Percentiles rank a stretch among this genome's conserved stretches.
phyloP scores from a whole-genome alignment of 2,329 filamentous ascomycete genomes.

The Alternaria arbusti region DNA sequence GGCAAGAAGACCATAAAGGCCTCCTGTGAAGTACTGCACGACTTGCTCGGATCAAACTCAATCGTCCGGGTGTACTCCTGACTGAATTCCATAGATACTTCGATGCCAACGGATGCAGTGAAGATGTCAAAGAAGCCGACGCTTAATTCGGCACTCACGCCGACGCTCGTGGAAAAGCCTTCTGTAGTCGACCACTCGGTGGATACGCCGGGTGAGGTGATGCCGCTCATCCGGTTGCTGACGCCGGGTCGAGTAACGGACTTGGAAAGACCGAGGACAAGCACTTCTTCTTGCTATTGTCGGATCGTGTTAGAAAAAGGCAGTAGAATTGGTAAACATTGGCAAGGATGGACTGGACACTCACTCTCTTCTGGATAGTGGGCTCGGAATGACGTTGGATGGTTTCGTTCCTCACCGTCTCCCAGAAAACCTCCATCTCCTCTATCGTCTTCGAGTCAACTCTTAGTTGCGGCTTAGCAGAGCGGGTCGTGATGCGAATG shows the following conservation, averaged over 20 bases:
- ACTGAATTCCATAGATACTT: background rate
- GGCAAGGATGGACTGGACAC: background rate
- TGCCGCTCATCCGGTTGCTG: background rate
- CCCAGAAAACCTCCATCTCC: background rate
- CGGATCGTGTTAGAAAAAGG: background rate
- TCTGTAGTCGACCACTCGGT: background rate
- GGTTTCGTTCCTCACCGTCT: background rate
- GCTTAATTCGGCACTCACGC: background rate
- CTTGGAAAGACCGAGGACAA: background rate
- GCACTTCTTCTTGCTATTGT: background rate
- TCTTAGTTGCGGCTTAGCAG: background rate
- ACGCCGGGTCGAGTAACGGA: background rate
- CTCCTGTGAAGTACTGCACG: background rate
- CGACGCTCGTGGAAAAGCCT: background rate
- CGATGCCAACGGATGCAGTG: background rate
- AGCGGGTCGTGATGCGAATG: background rate
- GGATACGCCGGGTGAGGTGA: background rate
- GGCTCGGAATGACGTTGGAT: background rate
- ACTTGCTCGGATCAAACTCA: background rate
- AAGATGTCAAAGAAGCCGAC: background rate
- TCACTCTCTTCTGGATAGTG: background rate
- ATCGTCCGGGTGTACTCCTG: background rate
- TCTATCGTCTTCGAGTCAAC: background rate
- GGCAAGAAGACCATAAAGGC: background rate
- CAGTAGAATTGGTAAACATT: background rate